phyloP scores from a whole-genome alignment of 179 eudicot species.

The Sideroxylon spinosum region DNA sequence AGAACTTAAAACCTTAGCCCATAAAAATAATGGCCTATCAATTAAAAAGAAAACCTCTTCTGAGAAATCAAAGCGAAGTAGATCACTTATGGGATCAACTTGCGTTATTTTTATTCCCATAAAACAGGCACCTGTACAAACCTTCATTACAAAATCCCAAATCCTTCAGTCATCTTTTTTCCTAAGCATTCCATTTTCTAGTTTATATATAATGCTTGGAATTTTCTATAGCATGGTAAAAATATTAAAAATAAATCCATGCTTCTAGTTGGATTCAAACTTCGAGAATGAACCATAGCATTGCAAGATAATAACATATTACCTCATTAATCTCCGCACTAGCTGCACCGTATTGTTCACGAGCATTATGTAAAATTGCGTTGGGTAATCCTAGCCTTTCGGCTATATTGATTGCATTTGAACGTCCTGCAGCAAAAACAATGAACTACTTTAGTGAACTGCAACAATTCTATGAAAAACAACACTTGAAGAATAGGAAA shows the following conservation, averaged over 20 bases:
- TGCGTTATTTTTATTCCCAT: not conserved
- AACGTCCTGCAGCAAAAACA: constrained; percentile 57
- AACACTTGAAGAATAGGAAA: not conserved
- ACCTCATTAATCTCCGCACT: constrained; percentile 98
- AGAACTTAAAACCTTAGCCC: not conserved
- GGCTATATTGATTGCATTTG: constrained; percentile 95
- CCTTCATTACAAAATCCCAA: not conserved
- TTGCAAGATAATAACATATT: constrained; percentile 16
- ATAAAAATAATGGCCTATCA: not conserved
- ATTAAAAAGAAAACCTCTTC: not conserved
- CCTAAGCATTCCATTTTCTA: not conserved
- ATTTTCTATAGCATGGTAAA: not conserved
- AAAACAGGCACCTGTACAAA: not conserved
- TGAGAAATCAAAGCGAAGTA: not conserved
- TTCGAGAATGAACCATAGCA: not conserved
- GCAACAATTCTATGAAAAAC: not conserved
- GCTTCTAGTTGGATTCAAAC: constrained; percentile 7
- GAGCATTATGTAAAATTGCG: constrained; percentile 53
- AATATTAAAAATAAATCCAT: not conserved
- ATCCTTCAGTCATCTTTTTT: not conserved
- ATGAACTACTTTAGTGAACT: not conserved
- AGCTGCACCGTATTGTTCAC: constrained; percentile 70
- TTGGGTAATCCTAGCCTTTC: constrained; percentile 79
- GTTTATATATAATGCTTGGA: not conserved
- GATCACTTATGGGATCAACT: not conserved